Percentiles rank a stretch among this genome's conserved stretches.
These are phyloP conservation scores for Penicillium janthinellum DNA, from an alignment of 2,329 filamentous ascomycete genomes.

Conservation along the genomic window DNA sequence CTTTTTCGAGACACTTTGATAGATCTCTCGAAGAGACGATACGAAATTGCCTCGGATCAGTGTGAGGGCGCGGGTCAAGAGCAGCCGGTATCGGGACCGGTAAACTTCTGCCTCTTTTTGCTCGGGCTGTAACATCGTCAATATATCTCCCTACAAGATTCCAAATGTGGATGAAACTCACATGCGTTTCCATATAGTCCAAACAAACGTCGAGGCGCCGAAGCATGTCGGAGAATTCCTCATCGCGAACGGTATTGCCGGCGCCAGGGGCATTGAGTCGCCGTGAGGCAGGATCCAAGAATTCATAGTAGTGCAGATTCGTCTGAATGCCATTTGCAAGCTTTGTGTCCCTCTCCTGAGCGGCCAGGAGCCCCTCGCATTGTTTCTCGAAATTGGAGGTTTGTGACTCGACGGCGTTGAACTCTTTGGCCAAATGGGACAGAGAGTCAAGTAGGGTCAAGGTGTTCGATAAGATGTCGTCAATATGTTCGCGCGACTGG, in stretches of 20 bases:
- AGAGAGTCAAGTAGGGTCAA: conserved; percentile 74
- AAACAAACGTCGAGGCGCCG: conserved; percentile 86
- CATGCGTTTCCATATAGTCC: conserved; percentile 86
- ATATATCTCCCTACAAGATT: background rate
- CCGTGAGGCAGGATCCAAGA: conserved; percentile 86
- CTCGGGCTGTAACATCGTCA: conserved; percentile 57
- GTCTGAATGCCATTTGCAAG: conserved; percentile 83
- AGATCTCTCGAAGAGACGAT: conserved; percentile 63
- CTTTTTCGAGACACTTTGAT: conserved; percentile 62
- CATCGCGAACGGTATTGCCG: conserved; percentile 78
- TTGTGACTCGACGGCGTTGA: conserved; percentile 82
- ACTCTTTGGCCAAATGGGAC: conserved; percentile 78
- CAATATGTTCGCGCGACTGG: conserved; percentile 79
- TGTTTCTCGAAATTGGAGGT: conserved; percentile 91
- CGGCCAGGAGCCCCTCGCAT: conserved; percentile 81
- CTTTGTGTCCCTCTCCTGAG: conserved; percentile 75
- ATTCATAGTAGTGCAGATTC: conserved; percentile 92
- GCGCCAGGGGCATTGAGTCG: conserved; percentile 90
- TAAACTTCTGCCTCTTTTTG: conserved; percentile 89
- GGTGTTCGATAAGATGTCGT: conserved; percentile 75
- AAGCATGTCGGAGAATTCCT: conserved; percentile 85
- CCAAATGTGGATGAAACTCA: conserved; percentile 34
- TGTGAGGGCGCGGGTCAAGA: conserved; percentile 70
- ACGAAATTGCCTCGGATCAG: conserved; percentile 69
- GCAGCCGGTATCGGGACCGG: conserved; percentile 79